Conservation (phyloP, 1,284 basidiomycete genomes). For the Ceratobasidium sp. region DNA sequence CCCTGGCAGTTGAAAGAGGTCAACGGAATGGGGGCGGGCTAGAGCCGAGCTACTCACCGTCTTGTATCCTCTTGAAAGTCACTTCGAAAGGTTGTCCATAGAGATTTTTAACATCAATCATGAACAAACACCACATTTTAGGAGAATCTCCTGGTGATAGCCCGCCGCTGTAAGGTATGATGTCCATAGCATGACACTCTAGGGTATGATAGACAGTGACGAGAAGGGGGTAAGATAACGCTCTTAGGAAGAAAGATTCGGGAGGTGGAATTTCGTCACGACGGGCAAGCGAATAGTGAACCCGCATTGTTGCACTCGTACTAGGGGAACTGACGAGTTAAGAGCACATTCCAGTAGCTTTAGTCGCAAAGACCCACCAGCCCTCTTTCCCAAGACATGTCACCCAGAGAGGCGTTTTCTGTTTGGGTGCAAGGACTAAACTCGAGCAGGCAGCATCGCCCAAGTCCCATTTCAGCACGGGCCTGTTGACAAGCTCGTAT, state of each 20-base stretch:
- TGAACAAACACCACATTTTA: slow-evolving; percentile 82
- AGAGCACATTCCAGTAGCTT: background rate
- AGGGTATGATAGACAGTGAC: slow-evolving; percentile 95
- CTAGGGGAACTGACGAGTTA: slow-evolving; percentile 61
- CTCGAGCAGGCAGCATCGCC: slow-evolving; percentile 63
- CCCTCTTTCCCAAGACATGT: slow-evolving; percentile 89
- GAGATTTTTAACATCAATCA: slow-evolving; percentile 88
- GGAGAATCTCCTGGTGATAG: slow-evolving; percentile 51
- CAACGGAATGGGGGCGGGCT: background rate
- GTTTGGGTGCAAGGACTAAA: slow-evolving; percentile 74
- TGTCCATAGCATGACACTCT: slow-evolving; percentile 84
- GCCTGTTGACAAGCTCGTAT: slow-evolving; percentile 81
- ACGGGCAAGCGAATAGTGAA: slow-evolving; percentile 85
- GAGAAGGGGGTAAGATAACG: slow-evolving; percentile 85
- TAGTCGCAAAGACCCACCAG: slow-evolving; percentile 71
- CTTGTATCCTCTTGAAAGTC: slow-evolving; percentile 75
- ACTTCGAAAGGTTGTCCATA: slow-evolving; percentile 93
- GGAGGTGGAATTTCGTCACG: slow-evolving; percentile 56
- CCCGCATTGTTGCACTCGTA: slow-evolving; percentile 79
- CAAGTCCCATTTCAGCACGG: slow-evolving; percentile 84
- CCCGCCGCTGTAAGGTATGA: slow-evolving; percentile 69
- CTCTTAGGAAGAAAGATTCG: slow-evolving; percentile 80
- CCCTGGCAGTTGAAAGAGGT: slow-evolving; percentile 13
- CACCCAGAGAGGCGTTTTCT: slow-evolving; percentile 77
- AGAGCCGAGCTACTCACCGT: slow-evolving; percentile 61